Base-by-base conservation (phyloP, 1,284 basidiomycete species). In the Termitomyces sp. region DNA sequence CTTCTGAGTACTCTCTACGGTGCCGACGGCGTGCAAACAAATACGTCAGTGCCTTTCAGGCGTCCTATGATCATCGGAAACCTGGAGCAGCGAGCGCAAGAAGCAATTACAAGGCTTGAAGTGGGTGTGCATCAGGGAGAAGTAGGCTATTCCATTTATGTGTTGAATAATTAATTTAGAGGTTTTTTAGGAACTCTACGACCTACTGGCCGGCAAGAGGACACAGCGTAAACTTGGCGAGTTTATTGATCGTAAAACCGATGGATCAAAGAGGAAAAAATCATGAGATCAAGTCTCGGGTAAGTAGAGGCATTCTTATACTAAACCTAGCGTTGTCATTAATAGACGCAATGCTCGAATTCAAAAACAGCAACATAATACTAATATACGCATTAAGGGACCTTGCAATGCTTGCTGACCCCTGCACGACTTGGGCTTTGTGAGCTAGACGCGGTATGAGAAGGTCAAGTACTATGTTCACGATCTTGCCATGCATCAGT, bases 1-100 rank as follows among this genome's bases (percentile, higher is more conserved):
- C 49, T 65, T n/a, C 55, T 67, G n/a, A 40, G 57, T n/a, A 43
- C 53, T 10, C 51, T 61, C 15, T 68, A 67, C 40, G 54, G 57
- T 13, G 30, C 61, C 42, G 63, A 64, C 5, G 56, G 60, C 1
- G 45, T 67, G 26, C 49, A 52, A 28, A 57, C 50, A 19, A 68
- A 69, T 39, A 62, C 62, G 2, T 64, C 66, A 1, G 58, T 61
- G 28, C 65, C 68, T 3, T 68, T 69, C 30, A 44, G 58, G 5
- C 44, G 55, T 13, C 49, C 63, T 3, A 26, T 39, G 4, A 49
- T 55, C 12, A 31, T 64, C 5, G 43, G 26, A 5, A n/a, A 48
- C 8, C 52, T 65, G 24, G 54, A 62, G 34, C 52, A 56, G 15
- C 56, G 58, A 21, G 65, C 64, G n/a, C 61, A 60, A 44, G 46